Percentiles rank a stretch among this genome's conserved stretches.
phyloP scores from a whole-genome alignment of 148 eudicot species.

The Nyssa sinensis region DNA sequence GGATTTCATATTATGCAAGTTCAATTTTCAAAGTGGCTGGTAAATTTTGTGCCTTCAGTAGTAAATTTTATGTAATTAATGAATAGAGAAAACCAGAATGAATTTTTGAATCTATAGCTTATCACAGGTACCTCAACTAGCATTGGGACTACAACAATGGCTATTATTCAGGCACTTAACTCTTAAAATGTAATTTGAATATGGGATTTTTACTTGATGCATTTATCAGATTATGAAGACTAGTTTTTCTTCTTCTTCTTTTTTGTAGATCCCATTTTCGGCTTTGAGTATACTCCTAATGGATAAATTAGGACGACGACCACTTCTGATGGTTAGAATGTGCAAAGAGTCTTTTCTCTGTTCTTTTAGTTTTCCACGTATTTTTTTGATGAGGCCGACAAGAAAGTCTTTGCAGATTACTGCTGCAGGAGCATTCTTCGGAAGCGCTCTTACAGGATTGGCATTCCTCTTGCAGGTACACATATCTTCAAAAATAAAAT shows the following conservation, averaged over 20 bases:
- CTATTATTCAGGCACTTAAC: background rate
- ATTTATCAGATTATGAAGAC: background rate
- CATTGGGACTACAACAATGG: background rate
- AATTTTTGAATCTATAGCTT: background rate
- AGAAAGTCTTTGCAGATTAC: background rate
- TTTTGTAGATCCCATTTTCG: background rate
- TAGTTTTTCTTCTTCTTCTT: too few relatives aligned
- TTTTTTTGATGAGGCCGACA: background rate
- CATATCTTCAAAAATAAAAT: too few relatives aligned
- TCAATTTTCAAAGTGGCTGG: background rate
- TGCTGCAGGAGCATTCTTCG: background rate
- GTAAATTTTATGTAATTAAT: too few relatives aligned
- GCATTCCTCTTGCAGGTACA: background rate
- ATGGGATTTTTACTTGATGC: background rate
- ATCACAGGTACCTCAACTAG: background rate
- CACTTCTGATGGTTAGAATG: background rate
- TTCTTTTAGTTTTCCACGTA: background rate
- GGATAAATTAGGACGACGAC: background rate
- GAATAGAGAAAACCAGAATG: background rate
- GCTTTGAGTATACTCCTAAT: background rate
- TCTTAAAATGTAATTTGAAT: too few relatives aligned
- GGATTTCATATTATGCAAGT: conserved; percentile 3
- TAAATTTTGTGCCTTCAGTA: background rate
- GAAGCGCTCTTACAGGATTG: background rate
- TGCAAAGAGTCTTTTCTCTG: too few relatives aligned